Percentiles rank a stretch among this genome's conserved stretches.
Evolutionary conservation across 1,139 yeast genomes (phyloP).

Genomic region (Taiozyma onychis): DNA sequence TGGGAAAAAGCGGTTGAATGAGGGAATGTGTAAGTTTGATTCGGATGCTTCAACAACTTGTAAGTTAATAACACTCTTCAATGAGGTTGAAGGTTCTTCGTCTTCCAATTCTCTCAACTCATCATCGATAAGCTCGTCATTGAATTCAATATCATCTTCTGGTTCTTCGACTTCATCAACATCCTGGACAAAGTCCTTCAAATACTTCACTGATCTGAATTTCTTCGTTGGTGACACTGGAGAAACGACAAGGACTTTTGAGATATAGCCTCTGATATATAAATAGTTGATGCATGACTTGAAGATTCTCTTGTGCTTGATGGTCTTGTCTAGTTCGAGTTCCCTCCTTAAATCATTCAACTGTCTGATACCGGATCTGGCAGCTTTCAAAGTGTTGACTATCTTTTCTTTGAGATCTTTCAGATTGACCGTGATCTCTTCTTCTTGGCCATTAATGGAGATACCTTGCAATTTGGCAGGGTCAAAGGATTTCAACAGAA

Average conservation of each 20-base stretch:
- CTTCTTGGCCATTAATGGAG: conserved; percentile 4
- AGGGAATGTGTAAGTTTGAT: conserved; percentile 24
- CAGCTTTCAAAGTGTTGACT: conserved; percentile 50
- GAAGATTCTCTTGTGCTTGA: conserved; percentile 43
- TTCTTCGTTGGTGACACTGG: conserved; percentile 39
- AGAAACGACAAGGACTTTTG: conserved; percentile 51
- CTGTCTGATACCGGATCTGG: conserved; percentile 66
- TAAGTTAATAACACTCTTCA: conserved; percentile 26
- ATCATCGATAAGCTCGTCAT: conserved; percentile 20
- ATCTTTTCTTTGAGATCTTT: conserved; percentile 36
- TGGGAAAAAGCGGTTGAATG: conserved; percentile 53
- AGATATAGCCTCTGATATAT: conserved; percentile 47
- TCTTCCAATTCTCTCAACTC: conserved; percentile 20
- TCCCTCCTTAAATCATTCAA: conserved; percentile 60
- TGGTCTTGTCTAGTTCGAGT: conserved; percentile 45
- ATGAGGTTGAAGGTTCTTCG: conserved; percentile 20
- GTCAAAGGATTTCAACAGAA: conserved; percentile 39
- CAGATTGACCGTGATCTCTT: conserved; percentile 31
- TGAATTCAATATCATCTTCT: conserved; percentile 11
- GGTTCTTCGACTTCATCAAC: conserved; percentile 24
- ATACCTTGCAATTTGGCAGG: conserved; percentile 9
- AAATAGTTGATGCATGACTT: conserved; percentile 47
- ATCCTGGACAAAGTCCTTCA: conserved; percentile 40
- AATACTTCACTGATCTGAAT: conserved; percentile 54
- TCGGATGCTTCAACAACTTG: conserved; percentile 21